Percentiles rank a stretch among this genome's conserved stretches.
These are phyloP conservation scores for Talaromyces sp. DNA, from an alignment of 2,329 filamentous ascomycete genomes.

Conservation along the genomic window DNA sequence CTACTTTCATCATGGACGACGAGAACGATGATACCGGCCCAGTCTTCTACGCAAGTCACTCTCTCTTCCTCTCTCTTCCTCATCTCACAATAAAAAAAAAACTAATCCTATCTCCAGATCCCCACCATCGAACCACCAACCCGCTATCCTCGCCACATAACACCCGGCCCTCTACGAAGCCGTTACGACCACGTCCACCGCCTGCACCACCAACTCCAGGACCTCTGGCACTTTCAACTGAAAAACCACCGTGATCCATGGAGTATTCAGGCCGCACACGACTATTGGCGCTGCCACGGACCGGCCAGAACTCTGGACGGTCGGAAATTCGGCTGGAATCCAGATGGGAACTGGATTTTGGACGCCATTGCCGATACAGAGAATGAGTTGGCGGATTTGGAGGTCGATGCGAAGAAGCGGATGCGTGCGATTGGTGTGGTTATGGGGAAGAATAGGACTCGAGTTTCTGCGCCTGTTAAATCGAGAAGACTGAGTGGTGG, in stretches of 20 bases:
- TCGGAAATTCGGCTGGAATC: slow-evolving; percentile 12
- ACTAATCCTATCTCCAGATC: slow-evolving; percentile 4
- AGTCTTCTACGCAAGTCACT: background rate
- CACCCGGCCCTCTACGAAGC: background rate
- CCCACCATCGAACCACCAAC: slow-evolving; percentile 7
- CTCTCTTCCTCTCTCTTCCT: background rate
- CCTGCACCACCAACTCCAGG: slow-evolving; percentile 11
- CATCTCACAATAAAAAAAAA: background rate
- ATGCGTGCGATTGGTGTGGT: background rate
- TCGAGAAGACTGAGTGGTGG: background rate
- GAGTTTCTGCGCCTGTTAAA: no score
- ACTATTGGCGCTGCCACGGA: slow-evolving; percentile 15
- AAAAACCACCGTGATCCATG: slow-evolving; percentile 7
- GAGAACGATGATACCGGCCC: background rate
- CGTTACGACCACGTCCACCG: slow-evolving; percentile 10
- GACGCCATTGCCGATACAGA: slow-evolving; percentile 9
- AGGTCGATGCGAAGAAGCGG: background rate
- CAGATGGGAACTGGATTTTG: slow-evolving; percentile 12
- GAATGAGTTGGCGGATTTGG: slow-evolving; percentile 1
- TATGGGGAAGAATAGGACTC: background rate
- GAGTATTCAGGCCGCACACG: slow-evolving; percentile 14
- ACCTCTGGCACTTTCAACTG: slow-evolving; percentile 18
- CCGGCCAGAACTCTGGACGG: slow-evolving; percentile 9
- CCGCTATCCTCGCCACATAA: slow-evolving; percentile 6
- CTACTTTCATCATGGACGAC: background rate